Percentiles rank a stretch among this genome's conserved stretches.
Evolutionary conservation across 148 eudicot genomes (phyloP).

Genomic region (Fagopyrum homotropicum): DNA sequence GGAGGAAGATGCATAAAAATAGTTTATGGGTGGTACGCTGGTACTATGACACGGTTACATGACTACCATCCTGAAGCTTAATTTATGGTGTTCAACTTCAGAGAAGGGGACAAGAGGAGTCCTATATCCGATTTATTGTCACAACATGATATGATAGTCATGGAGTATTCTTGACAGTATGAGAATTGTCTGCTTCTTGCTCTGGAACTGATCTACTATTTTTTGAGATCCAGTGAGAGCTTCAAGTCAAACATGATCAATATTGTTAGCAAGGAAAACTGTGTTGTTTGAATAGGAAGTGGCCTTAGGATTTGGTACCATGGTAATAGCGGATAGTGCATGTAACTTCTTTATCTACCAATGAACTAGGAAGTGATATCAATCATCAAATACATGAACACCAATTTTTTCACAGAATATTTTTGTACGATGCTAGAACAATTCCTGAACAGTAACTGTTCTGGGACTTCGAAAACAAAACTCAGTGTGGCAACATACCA

Average conservation of each 20-base stretch:
- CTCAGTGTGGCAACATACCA: not conserved
- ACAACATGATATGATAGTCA: too few species aligned
- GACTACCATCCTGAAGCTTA: constrained; percentile 67
- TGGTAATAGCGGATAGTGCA: not conserved
- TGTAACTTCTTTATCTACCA: too few species aligned
- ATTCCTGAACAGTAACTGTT: not conserved
- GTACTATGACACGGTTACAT: constrained; percentile 62
- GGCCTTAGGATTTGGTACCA: too few species aligned
- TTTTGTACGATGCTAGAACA: not conserved
- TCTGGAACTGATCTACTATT: too few species aligned
- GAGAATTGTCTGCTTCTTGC: too few species aligned
- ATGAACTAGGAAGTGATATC: too few species aligned
- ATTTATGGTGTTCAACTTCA: constrained; percentile 77
- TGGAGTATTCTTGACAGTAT: too few species aligned
- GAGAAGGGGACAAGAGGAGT: constrained; percentile 66
- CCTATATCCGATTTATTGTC: constrained; percentile 62
- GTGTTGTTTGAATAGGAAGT: too few species aligned
- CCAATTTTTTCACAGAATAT: not conserved
- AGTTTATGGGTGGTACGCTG: constrained; percentile 59
- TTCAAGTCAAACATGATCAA: too few species aligned
- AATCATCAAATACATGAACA: too few species aligned
- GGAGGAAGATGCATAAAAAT: constrained; percentile 60
- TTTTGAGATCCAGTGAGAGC: too few species aligned
- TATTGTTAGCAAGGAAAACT: too few species aligned
- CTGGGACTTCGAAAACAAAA: not conserved